Percentiles rank a stretch among this genome's conserved stretches.
phyloP scores from a whole-genome alignment of 139 green algal species.

The Chlorella sp. region DNA sequence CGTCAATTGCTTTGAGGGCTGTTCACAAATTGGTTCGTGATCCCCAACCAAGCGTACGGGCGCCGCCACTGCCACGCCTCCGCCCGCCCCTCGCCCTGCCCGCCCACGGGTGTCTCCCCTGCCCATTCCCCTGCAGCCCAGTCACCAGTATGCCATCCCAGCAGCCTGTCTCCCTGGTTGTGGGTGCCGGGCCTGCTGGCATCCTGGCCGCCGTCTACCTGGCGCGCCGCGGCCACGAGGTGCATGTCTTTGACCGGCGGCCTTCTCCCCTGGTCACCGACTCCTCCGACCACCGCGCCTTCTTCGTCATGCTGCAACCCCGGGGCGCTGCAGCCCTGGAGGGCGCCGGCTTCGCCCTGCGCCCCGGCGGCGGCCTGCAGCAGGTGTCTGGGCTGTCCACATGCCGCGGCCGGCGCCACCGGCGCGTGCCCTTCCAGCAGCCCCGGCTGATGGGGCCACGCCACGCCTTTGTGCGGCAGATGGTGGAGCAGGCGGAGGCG shows the following conservation, averaged over 20 bases:
- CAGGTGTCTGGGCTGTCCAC: not conserved
- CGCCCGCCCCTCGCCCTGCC: too few species aligned
- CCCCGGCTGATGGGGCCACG: constrained; percentile 14
- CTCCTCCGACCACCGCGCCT: not conserved
- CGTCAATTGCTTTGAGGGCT: too few species aligned
- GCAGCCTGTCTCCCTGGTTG: not conserved
- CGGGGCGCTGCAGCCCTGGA: not conserved
- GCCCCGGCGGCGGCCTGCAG: not conserved
- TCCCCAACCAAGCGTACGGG: too few species aligned
- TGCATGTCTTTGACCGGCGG: not conserved
- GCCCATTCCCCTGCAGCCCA: too few species aligned
- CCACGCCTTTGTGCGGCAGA: not conserved
- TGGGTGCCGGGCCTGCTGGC: constrained; percentile 6
- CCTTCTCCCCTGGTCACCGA: not conserved
- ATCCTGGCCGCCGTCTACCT: not conserved
- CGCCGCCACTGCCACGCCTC: too few species aligned
- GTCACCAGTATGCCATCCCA: too few species aligned
- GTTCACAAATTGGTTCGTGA: too few species aligned
- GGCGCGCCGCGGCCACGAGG: not conserved
- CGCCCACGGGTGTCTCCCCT: too few species aligned
- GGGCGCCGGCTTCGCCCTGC: not conserved
- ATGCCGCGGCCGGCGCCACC: not conserved
- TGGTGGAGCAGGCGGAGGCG: constrained; percentile 9
- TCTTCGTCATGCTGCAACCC: not conserved
- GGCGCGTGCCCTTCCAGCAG: not conserved